phyloP scores from a whole-genome alignment of 495 filamentous ascomycete genomes.

The Durotheca rogersii region DNA sequence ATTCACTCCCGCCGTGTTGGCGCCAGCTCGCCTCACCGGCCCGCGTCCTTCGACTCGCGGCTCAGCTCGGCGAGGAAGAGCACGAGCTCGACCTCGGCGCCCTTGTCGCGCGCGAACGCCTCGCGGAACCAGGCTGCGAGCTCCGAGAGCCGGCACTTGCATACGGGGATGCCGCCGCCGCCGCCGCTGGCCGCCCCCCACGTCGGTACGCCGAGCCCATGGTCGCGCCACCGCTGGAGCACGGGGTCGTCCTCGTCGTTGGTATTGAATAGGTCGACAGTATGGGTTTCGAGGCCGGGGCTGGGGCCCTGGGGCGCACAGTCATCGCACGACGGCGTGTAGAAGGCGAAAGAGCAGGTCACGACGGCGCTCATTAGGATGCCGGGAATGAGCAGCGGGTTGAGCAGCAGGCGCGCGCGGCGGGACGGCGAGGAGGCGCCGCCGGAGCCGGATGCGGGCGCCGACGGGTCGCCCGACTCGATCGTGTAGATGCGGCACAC shows the following conservation, averaged over 20 bases:
- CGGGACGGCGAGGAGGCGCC: background rate
- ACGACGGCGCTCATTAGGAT: constrained; percentile 38
- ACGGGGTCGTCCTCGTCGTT: constrained; percentile 17
- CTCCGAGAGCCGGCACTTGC: constrained; percentile 27
- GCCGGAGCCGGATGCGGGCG: background rate
- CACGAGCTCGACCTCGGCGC: constrained; percentile 34
- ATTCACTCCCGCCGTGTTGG: too few relatives aligned
- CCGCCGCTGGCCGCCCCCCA: constrained; percentile 34
- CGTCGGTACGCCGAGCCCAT: constrained; percentile 27
- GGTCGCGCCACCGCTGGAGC: constrained; percentile 23
- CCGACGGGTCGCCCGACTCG: constrained; percentile 8
- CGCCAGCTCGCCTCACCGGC: constrained; percentile 2
- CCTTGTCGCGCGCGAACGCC: constrained; percentile 26
- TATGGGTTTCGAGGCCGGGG: background rate
- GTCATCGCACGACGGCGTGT: constrained; percentile 21
- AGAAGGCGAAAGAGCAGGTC: constrained; percentile 32
- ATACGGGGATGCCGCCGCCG: constrained; percentile 21
- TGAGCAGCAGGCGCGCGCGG: constrained; percentile 21
- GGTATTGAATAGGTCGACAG: constrained; percentile 26
- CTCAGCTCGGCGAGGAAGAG: constrained; percentile 28
- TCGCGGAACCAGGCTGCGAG: constrained; percentile 36
- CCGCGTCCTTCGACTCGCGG: constrained; percentile 4
- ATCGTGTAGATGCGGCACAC: constrained; percentile 27
- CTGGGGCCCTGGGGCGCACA: constrained; percentile 11
- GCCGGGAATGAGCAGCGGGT: constrained; percentile 32